These are phyloP conservation scores for Sistotremastrum niveocremeum DNA, from an alignment of 768 basidiomycete species.

Conservation along the genomic window DNA sequence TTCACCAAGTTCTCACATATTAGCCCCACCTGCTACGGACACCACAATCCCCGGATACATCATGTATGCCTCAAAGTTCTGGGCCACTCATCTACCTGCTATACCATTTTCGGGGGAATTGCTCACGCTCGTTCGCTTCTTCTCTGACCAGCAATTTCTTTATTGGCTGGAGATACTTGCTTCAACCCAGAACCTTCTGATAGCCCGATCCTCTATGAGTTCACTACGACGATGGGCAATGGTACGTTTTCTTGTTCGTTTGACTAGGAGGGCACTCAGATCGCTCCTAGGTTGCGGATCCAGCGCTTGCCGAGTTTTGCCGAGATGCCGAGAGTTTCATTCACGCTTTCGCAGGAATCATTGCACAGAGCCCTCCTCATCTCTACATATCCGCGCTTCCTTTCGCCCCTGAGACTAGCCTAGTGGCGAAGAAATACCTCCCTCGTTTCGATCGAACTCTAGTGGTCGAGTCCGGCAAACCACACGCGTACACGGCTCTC, in stretches of 20 bases:
- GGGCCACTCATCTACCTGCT: too few species aligned
- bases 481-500: too few species aligned
- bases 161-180: neutral
- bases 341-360: neutral
- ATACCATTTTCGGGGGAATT: too few species aligned
- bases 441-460: neutral
- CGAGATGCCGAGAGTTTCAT: neutral
- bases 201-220: neutral
- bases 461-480: neutral
- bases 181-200: neutral
- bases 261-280: neutral
- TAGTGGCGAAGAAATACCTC: neutral
- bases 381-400: neutral
- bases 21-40: neutral
- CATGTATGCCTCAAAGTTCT: too few species aligned
- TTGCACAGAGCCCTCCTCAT: neutral
- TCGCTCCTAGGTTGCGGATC: neutral
- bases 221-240: neutral
- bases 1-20: neutral
- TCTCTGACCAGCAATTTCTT: too few species aligned
- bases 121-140: too few species aligned
- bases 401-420: neutral
- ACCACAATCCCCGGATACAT: neutral
- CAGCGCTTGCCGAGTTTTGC: neutral
- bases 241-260: neutral